Conservation (phyloP, 345 rosid genomes). For the Brassica nigra region DNA sequence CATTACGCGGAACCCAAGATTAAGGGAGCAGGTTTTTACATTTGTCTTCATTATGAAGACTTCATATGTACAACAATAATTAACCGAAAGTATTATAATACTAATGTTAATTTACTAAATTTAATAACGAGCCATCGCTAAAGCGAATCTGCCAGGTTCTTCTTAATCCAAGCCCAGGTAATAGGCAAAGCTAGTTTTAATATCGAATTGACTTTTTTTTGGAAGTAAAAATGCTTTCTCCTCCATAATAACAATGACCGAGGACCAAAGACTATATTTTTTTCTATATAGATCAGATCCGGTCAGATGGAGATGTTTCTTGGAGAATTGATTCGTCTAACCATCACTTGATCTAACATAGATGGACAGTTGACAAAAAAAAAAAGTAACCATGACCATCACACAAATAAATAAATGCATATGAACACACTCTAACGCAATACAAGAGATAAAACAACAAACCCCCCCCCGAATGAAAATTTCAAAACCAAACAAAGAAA, state of each 20-base stretch:
- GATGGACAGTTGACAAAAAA: too few relatives aligned
- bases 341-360: too few relatives aligned
- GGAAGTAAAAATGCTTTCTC: not conserved
- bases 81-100: not conserved
- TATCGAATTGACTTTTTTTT: not conserved
- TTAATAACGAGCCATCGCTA: not conserved
- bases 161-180: not conserved
- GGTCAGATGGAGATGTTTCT: too few relatives aligned
- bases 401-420: constrained; percentile 30
- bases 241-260: not conserved
- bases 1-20: constrained; percentile 25
- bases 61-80: constrained; percentile 4
- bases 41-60: too few relatives aligned
- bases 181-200: not conserved
- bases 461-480: too few relatives aligned
- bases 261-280: too few relatives aligned
- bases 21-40: constrained; percentile 34
- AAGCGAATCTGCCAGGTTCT: not conserved
- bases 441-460: too few relatives aligned
- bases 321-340: too few relatives aligned
- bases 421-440: too few relatives aligned
- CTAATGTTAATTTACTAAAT: not conserved
- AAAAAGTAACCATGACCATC: constrained; percentile 22
- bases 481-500: too few relatives aligned
- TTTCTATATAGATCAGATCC: too few relatives aligned